Evolutionary conservation across 1,284 basidiomycete species (phyloP), one percentile per base, ranked within the genome.

Genomic region (Trametes polyzona): DNA sequence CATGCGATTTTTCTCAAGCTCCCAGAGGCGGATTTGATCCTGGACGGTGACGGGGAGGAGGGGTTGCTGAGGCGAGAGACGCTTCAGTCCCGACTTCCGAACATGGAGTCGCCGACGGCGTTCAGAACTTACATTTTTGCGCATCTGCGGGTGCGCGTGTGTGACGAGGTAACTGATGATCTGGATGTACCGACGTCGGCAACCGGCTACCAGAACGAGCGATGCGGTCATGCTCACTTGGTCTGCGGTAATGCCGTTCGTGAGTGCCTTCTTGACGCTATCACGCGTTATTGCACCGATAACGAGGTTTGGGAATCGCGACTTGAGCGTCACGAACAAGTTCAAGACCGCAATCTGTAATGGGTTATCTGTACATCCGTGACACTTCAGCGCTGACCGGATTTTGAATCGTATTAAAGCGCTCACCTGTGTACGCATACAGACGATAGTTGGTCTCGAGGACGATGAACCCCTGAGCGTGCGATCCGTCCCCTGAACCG

Each of bases 61-160:
- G 5, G 95, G 94, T 69, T 93, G 93, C 90, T 95, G 67, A 17
- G 21, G 33, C 33, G 40, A 44, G n/a, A n/a, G 33, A 21, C 39
- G 43, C 30, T 37, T 53, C 12, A 32, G 44, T 42, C 47, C 6
- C 29, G 27, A 51, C 21, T 37, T 26, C 35, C 36, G 35, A 32
- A 52, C 41, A 11, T 27, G 21, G 35, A 55, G 43, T 26, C 29
- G n/a, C 19, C 19, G 40, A 40, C 17, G 21, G 23, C 33, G 42
- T 42, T 30, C 33, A 37, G 29, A 11, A 74, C 83, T 71, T 68
- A 92, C 93, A 73, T 95, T 94, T 74, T 90, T 93, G 69, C 92
- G 87, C 96, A 99, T 99, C 75, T 99, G 96, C 30, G 95, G 92
- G 73, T 99, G 97, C 1, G 96, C 96, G 74, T 99, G 96, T 46